Evolutionary conservation across 2,329 filamentous ascomycete species (phyloP).

Genomic region (Penicillium corylophilum): DNA sequence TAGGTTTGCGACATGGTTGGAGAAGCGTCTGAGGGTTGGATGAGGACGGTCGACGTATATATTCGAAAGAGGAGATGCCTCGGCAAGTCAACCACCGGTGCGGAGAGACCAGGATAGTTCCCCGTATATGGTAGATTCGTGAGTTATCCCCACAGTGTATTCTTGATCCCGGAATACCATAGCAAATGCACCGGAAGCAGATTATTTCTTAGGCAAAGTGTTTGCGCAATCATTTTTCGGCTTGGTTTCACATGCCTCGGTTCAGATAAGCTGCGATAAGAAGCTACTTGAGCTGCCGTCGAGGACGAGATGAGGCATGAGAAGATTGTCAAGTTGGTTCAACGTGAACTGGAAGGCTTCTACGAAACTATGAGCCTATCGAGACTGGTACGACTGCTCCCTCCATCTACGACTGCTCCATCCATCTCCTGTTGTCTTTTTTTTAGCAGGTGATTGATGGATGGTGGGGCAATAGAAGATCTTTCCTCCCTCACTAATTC

Average conservation of each 20-base stretch:
- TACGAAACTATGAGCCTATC: too few relatives aligned
- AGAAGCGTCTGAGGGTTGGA: neutral
- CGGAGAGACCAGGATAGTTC: neutral
- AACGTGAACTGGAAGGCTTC: too few relatives aligned
- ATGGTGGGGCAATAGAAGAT: too few relatives aligned
- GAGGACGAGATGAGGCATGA: too few relatives aligned
- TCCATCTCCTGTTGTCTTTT: too few relatives aligned
- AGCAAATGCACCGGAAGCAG: neutral
- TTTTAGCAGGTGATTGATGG: too few relatives aligned
- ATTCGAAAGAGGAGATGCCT: neutral
- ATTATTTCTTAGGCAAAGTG: neutral
- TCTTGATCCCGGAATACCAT: neutral
- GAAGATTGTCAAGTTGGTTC: too few relatives aligned
- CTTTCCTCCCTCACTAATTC: too few relatives aligned
- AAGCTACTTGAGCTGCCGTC: neutral
- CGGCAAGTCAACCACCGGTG: neutral
- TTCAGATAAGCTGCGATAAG: constrained; percentile 10
- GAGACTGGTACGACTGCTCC: too few relatives aligned
- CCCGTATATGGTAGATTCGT: neutral
- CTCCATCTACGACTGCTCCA: too few relatives aligned
- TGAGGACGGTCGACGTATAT: neutral
- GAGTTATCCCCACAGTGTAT: neutral
- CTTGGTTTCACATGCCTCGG: constrained; percentile 12
- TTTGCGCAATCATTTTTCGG: neutral
- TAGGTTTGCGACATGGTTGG: constrained; percentile 26